Evolutionary conservation across 148 eudicot genomes (phyloP).

Genomic region (Cornus suecica): DNA sequence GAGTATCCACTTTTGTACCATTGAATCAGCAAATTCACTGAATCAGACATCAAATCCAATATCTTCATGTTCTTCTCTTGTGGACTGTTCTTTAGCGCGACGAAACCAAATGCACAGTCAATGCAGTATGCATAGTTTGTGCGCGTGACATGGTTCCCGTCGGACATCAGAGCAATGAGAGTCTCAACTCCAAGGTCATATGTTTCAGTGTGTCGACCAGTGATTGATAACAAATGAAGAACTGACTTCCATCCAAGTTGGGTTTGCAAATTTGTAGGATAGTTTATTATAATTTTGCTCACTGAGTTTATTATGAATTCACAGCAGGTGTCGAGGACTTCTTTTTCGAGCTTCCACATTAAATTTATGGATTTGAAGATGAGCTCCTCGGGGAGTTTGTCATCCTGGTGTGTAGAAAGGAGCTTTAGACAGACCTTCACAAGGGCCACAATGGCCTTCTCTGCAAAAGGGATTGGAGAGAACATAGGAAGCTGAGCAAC

Average conservation of each 20-base stretch:
- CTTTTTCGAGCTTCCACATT: conserved; percentile 81
- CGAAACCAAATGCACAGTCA: conserved; percentile 82
- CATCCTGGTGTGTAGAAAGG: conserved; percentile 46
- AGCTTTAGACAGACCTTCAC: conserved; percentile 51
- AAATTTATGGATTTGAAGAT: conserved; percentile 72
- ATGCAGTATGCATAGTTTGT: conserved; percentile 57
- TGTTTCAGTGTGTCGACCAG: conserved; percentile 70
- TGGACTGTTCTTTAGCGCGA: conserved; percentile 68
- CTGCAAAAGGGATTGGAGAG: conserved; percentile 77
- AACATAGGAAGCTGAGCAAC: conserved; percentile 78
- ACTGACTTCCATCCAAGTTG: conserved; percentile 76
- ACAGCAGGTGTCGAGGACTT: conserved; percentile 65
- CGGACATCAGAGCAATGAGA: conserved; percentile 48
- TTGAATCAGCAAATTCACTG: conserved; percentile 56
- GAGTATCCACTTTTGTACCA: conserved; percentile 61
- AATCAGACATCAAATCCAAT: conserved; percentile 74
- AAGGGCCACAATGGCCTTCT: conserved; percentile 56
- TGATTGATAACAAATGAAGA: conserved; percentile 58
- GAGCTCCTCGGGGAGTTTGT: conserved; percentile 64
- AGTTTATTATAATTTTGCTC: conserved; percentile 47
- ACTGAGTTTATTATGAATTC: conserved; percentile 52
- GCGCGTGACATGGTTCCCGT: conserved; percentile 36
- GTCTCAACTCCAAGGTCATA: conserved; percentile 75
- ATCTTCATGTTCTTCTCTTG: conserved; percentile 65
- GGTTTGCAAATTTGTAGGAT: conserved; percentile 56